These are phyloP conservation scores for Tetracladium maxilliforme DNA, from an alignment of 2,329 filamentous ascomycete genomes.

Conservation along the genomic window DNA sequence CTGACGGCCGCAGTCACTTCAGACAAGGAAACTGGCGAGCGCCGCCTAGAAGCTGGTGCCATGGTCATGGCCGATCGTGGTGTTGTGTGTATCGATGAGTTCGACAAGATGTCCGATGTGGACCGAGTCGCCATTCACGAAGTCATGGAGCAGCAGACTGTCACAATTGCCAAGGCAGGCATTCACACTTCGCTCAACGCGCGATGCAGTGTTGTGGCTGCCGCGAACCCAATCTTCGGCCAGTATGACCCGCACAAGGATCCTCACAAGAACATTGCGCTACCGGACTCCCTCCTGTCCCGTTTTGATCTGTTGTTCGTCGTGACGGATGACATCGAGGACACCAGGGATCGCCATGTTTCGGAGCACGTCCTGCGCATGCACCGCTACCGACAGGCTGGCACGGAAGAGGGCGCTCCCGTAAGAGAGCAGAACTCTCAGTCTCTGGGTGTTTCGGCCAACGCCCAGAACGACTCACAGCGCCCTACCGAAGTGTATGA, in stretches of 20 bases:
- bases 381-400: conserved; percentile 87
- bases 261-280: conserved; percentile 93
- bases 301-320: conserved; percentile 98
- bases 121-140: conserved; percentile 98
- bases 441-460: conserved; percentile 73
- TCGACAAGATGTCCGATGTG: conserved; percentile 99
- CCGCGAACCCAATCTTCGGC: conserved; percentile 93
- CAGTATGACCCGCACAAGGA: conserved; percentile 99
- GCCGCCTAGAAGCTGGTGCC: conserved; percentile 87
- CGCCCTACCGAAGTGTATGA: conserved; percentile 80
- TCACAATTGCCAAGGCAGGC: conserved; percentile 95
- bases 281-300: conserved; percentile 89
- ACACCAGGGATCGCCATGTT: conserved; percentile 75
- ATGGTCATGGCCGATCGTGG: conserved; percentile 97
- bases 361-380: conserved; percentile 96
- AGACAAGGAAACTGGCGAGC: conserved; percentile 94
- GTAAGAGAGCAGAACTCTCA: conserved; percentile 80
- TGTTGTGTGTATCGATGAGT: conserved; percentile 97
- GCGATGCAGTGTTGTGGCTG: conserved; percentile 88
- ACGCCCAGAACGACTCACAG: conserved; percentile 59
- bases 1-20: conserved; percentile 90
- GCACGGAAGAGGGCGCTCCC: conserved; percentile 85
- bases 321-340: conserved; percentile 96
- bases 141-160: conserved; percentile 99
- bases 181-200: conserved; percentile 97